These are phyloP conservation scores for Neophaeococcomyces aloes DNA, from an alignment of 2,329 filamentous ascomycete genomes.

Conservation along the genomic window DNA sequence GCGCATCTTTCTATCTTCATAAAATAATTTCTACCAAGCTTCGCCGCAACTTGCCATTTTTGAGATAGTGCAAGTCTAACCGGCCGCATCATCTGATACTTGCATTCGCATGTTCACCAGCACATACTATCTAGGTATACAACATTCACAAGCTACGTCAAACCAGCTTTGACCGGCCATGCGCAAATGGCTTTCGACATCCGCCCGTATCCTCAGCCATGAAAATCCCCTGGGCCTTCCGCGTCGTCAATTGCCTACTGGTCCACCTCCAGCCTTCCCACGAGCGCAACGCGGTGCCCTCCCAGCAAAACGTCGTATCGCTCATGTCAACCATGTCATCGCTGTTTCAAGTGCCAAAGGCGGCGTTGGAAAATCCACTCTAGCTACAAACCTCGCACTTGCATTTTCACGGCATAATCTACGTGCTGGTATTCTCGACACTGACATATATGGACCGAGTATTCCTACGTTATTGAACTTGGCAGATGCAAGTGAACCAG, in stretches of 20 bases:
- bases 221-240: slow-evolving; percentile 87
- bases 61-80: slow-evolving; percentile 9
- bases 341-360: slow-evolving; percentile 97
- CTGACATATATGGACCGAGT: slow-evolving; percentile 92
- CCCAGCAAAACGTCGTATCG: slow-evolving; percentile 69
- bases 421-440: slow-evolving; percentile 78
- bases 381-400: slow-evolving; percentile 77
- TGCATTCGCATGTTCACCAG: neutral
- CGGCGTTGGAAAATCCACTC: slow-evolving; percentile 94
- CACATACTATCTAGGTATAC: neutral
- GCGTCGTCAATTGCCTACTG: slow-evolving; percentile 37
- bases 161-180: slow-evolving; percentile 10
- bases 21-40: slow-evolving; percentile 5
- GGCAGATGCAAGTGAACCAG: slow-evolving; percentile 28
- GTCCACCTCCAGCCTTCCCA: slow-evolving; percentile 52
- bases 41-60: slow-evolving; percentile 17
- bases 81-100: neutral
- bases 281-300: slow-evolving; percentile 71
- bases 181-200: slow-evolving; percentile 22
- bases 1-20: neutral
- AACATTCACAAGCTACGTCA: neutral
- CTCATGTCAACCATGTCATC: slow-evolving; percentile 79
- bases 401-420: slow-evolving; percentile 74
- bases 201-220: slow-evolving; percentile 40
- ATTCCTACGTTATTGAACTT: slow-evolving; percentile 84